Conservation (phyloP, 2,329 filamentous ascomycete species). For the Raffaelea arxii region DNA sequence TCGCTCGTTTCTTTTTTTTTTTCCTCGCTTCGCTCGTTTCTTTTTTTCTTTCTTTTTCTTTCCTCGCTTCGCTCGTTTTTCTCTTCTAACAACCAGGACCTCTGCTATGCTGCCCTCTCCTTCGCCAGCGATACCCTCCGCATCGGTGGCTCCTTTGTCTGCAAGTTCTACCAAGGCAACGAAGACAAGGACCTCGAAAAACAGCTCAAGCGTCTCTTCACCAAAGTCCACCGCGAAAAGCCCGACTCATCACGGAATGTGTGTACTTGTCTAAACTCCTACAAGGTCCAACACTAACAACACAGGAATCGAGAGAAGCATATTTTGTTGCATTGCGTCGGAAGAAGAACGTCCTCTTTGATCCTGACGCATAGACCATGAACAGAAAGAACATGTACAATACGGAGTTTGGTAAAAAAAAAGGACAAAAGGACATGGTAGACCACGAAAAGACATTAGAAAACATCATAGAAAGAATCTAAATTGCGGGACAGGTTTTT, state of each 20-base stretch:
- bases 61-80: neutral
- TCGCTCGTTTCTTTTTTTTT: conserved; percentile 7
- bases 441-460: too few species aligned
- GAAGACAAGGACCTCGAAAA: conserved; percentile 76
- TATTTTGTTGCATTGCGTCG: conserved; percentile 75
- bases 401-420: neutral
- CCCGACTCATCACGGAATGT: conserved; percentile 84
- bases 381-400: conserved; percentile 13
- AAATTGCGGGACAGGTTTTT: too few species aligned
- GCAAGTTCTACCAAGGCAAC: conserved; percentile 91
- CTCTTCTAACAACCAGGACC: conserved; percentile 49
- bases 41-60: neutral
- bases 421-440: too few species aligned
- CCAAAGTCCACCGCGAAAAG: conserved; percentile 76
- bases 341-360: conserved; percentile 33
- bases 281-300: neutral
- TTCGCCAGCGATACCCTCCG: conserved; percentile 82
- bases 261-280: conserved; percentile 24
- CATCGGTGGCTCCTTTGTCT: conserved; percentile 80
- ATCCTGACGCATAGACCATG: neutral
- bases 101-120: conserved; percentile 74
- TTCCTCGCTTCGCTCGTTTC: neutral
- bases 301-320: conserved; percentile 70
- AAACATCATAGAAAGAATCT: too few species aligned
- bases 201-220: conserved; percentile 66